phyloP scores from a whole-genome alignment of 2,329 filamentous ascomycete species.

The Pseudogymnoascus sp. region DNA sequence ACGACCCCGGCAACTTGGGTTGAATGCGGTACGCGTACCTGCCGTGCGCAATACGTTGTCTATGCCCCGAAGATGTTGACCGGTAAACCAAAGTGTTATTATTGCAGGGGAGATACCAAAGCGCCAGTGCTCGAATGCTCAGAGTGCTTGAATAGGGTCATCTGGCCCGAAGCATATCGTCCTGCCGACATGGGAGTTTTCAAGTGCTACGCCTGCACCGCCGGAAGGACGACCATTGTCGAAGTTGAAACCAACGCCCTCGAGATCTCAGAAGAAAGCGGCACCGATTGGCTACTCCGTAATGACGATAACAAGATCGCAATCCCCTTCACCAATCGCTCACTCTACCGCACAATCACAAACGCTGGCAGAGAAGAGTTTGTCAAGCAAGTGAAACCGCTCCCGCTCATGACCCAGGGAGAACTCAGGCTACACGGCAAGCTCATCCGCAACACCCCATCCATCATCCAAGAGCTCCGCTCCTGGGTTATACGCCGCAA shows the following conservation, averaged over 20 bases:
- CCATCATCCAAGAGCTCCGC: neutral
- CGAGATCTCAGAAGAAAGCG: neutral
- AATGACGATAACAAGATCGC: neutral
- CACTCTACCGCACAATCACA: neutral
- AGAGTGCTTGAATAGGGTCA: conserved; percentile 26
- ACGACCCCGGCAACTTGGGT: neutral
- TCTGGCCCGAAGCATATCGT: conserved; percentile 39
- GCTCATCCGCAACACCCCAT: neutral
- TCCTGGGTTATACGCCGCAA: neutral
- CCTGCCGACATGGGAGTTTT: conserved; percentile 29
- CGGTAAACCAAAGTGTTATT: neutral
- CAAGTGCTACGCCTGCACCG: conserved; percentile 35
- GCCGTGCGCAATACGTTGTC: neutral
- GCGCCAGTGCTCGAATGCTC: neutral
- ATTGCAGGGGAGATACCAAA: neutral
- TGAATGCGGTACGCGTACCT: neutral
- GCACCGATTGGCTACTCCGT: neutral
- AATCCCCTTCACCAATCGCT: neutral
- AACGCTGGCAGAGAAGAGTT: neutral
- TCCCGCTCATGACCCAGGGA: neutral
- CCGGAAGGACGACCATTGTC: conserved; percentile 19
- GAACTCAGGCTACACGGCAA: neutral
- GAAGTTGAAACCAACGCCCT: neutral
- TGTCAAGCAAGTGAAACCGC: neutral
- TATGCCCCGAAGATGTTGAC: neutral